These are phyloP conservation scores for Colletotrichum orbiculare DNA, from an alignment of 2,329 filamentous ascomycete species.

Conservation along the genomic window DNA sequence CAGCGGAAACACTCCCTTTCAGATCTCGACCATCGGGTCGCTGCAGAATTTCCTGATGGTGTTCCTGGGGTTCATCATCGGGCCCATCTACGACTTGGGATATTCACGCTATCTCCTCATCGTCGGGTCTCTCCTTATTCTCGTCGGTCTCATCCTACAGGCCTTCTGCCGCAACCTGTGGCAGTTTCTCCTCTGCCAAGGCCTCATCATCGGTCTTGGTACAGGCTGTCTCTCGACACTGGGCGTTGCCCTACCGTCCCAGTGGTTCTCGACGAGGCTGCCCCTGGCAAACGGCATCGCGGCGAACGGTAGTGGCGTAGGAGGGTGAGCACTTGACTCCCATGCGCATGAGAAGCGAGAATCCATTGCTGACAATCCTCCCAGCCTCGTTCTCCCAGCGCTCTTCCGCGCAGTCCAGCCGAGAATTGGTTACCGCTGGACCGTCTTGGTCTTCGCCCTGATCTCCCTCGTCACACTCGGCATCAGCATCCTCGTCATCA, in stretches of 20 bases:
- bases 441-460: constrained; percentile 28
- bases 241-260: constrained; percentile 45
- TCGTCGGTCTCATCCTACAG: constrained; percentile 54
- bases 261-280: constrained; percentile 46
- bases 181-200: constrained; percentile 53
- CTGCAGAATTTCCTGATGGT: constrained; percentile 59
- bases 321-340: constrained; percentile 29
- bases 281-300: constrained; percentile 48
- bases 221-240: constrained; percentile 54
- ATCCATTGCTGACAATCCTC: background rate
- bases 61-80: constrained; percentile 53
- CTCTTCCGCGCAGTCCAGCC: constrained; percentile 27
- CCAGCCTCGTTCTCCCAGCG: constrained; percentile 24
- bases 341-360: too few species aligned
- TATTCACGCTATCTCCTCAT: constrained; percentile 54
- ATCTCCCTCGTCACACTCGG: constrained; percentile 30
- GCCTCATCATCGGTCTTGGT: constrained; percentile 58
- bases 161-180: constrained; percentile 26
- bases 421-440: constrained; percentile 31
- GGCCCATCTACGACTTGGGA: constrained; percentile 60
- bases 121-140: constrained; percentile 52
- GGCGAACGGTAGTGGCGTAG: constrained; percentile 45
- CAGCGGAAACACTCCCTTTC: constrained; percentile 13
- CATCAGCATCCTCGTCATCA: constrained; percentile 25
- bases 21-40: constrained; percentile 59